Conservation (phyloP, 2,329 filamentous ascomycete genomes). For the Verticillium nonalfalfae region DNA sequence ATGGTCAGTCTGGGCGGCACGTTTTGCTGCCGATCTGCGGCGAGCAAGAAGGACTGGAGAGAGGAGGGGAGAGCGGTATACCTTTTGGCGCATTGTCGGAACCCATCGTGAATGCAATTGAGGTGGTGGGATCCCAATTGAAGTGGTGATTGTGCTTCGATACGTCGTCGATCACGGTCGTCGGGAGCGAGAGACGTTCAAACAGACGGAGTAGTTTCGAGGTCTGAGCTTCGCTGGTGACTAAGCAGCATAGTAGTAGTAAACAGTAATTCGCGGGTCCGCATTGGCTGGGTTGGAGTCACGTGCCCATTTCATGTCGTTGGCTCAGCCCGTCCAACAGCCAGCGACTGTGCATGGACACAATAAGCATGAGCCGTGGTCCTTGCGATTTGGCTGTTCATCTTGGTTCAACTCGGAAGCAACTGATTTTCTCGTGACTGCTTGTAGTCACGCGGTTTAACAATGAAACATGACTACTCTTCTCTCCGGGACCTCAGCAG, state of each 20-base stretch:
- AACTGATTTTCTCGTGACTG: no score
- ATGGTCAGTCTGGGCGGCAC: neutral
- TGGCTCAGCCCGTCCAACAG: no score
- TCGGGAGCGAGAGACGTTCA: neutral
- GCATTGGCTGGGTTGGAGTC: neutral
- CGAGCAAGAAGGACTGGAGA: no score
- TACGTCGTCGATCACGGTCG: neutral
- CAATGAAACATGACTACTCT: no score
- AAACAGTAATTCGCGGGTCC: neutral
- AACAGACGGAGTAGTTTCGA: neutral
- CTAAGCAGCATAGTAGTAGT: neutral
- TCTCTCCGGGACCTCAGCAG: no score
- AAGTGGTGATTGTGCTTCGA: neutral
- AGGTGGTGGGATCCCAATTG: slow-evolving; percentile 1
- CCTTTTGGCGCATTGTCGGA: slow-evolving; percentile 1
- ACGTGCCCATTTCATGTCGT: neutral
- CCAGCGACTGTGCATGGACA: no score
- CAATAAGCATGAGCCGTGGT: no score
- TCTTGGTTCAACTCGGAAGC: no score
- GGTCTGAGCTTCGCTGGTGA: neutral
- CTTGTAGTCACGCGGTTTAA: no score
- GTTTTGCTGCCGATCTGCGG: no score
- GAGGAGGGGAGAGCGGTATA: neutral
- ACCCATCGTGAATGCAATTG: slow-evolving; percentile 3
- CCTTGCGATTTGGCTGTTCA: no score